These are phyloP conservation scores for Boechera divaricarpa DNA, from an alignment of 345 rosid species.

Conservation along the genomic window DNA sequence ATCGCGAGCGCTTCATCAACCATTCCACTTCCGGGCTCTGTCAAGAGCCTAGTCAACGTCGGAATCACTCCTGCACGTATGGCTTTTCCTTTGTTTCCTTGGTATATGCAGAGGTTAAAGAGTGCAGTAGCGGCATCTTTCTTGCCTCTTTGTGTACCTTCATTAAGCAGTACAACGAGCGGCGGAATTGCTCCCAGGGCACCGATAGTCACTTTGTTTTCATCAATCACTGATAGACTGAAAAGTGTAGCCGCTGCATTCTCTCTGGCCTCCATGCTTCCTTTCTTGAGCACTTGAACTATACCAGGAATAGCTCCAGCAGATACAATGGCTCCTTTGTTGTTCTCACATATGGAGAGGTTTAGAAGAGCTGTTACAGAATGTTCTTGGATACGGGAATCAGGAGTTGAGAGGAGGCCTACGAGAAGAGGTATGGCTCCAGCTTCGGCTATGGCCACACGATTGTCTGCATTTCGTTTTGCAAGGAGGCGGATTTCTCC, in stretches of 20 bases:
- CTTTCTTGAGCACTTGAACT: slow-evolving; percentile 90
- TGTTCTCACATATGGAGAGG: slow-evolving; percentile 95
- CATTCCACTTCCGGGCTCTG: slow-evolving; percentile 81
- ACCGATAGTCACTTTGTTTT: slow-evolving; percentile 91
- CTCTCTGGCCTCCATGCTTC: slow-evolving; percentile 99
- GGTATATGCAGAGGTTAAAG: slow-evolving; percentile 93
- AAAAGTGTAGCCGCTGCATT: slow-evolving; percentile 98
- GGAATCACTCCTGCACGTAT: slow-evolving; percentile 89
- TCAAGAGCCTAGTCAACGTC: slow-evolving; percentile 63
- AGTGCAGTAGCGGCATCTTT: slow-evolving; percentile 99
- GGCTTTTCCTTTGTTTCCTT: slow-evolving; percentile 98
- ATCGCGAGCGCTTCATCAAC: slow-evolving; percentile 85
- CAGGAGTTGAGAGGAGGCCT: slow-evolving; percentile 77
- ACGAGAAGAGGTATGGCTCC: slow-evolving; percentile 97
- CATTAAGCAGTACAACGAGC: slow-evolving; percentile 75
- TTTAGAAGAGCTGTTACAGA: slow-evolving; percentile 94
- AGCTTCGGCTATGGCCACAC: slow-evolving; percentile 98
- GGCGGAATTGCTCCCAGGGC: slow-evolving; percentile 87
- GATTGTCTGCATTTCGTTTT: slow-evolving; percentile 94
- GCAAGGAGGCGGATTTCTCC: slow-evolving; percentile 98
- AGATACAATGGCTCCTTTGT: slow-evolving; percentile 86
- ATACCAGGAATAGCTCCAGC: slow-evolving; percentile 96
- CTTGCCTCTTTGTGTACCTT: slow-evolving; percentile 96
- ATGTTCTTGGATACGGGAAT: slow-evolving; percentile 92
- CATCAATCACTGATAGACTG: slow-evolving; percentile 94